Evolutionary conservation across 768 basidiomycete species (phyloP), one percentile per base, ranked within the genome.

Genomic region (Lentinula lateritia): DNA sequence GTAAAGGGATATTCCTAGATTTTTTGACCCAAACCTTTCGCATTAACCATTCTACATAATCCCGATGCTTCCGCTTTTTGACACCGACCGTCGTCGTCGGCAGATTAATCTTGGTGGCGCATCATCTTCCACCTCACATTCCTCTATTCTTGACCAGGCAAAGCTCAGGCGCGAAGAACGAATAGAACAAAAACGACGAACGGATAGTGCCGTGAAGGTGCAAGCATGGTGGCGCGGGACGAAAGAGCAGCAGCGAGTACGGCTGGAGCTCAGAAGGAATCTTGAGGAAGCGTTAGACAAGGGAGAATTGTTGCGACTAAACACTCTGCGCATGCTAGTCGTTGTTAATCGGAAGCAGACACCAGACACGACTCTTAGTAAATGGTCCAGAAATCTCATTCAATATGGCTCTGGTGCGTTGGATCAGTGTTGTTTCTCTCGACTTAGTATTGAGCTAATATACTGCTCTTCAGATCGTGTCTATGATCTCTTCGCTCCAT

Each of bases 21-120:
- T n/a, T 52, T 52, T 52, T 32, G 8, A 13, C 35, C 52, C 35
- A 15, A 12, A 53, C 15, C 32, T 32, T 53, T 43, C 42, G 16
- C 42, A 7, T 43, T 43, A n/a, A 7, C 16, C 15, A 43, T 16
- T 16, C 16, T n/a, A 15, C 16, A 16, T 18, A 45, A 15, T 18
- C 43, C 5, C 9, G n/a, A 61, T 61, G 60, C 34, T 61, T 8
- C 60, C 60, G 13, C 5, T 61, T 4, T 61, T 61, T 53, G 60
- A 50, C 23, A 34, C 86, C 65, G 80, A 77, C 41, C 76, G 79
- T 66, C 73, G 75, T 48, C 78, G 84, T 60, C 81, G 87, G 48
- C 79, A 81, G 66, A 93, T 93, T 65, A 92, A 93, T 69, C 80
- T 93, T 18, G 92, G 92, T 15, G 92, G 92, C 2, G 71, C 81